Conservation (phyloP, 495 filamentous ascomycete genomes). For the Xylaria flabelliformis region DNA sequence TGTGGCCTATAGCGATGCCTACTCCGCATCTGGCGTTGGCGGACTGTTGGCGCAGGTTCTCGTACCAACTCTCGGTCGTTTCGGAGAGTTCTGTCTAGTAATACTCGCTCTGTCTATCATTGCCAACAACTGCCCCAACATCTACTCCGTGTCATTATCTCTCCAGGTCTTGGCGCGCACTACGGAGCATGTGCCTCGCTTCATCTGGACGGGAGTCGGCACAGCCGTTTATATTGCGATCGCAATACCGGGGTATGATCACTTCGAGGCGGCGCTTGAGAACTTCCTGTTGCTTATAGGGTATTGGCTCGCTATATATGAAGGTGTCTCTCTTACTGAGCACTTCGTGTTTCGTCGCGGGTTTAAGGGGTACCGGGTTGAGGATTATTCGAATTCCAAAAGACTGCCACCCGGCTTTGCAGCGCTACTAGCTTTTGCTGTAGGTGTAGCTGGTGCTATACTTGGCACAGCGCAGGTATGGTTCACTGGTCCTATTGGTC, state of each 20-base stretch:
- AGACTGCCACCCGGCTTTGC: slow-evolving; percentile 76
- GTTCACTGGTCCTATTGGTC: slow-evolving; percentile 76
- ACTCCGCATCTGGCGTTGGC: slow-evolving; percentile 67
- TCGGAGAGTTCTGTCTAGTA: slow-evolving; percentile 84
- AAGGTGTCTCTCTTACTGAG: slow-evolving; percentile 72
- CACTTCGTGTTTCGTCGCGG: slow-evolving; percentile 79
- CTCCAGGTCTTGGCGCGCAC: slow-evolving; percentile 72
- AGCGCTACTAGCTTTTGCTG: slow-evolving; percentile 68
- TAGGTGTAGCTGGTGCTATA: slow-evolving; percentile 74
- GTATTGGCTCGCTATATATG: slow-evolving; percentile 88
- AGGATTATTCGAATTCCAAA: slow-evolving; percentile 63
- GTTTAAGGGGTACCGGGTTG: slow-evolving; percentile 63
- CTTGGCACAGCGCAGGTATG: slow-evolving; percentile 80
- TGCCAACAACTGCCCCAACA: slow-evolving; percentile 88
- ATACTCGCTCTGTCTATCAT: slow-evolving; percentile 80
- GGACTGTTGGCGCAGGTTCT: slow-evolving; percentile 75
- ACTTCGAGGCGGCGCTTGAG: slow-evolving; percentile 73
- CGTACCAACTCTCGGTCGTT: slow-evolving; percentile 68
- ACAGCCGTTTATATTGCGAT: slow-evolving; percentile 76
- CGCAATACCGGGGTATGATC: slow-evolving; percentile 75
- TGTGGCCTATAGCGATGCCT: slow-evolving; percentile 65
- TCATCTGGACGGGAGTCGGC: slow-evolving; percentile 74
- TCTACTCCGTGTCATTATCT: slow-evolving; percentile 80
- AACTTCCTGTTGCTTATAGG: slow-evolving; percentile 83
- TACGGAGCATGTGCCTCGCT: slow-evolving; percentile 74